Evolutionary conservation across 1,139 yeast species (phyloP), one percentile per base, ranked within the genome.

Genomic region (Candida sanyaensis): DNA sequence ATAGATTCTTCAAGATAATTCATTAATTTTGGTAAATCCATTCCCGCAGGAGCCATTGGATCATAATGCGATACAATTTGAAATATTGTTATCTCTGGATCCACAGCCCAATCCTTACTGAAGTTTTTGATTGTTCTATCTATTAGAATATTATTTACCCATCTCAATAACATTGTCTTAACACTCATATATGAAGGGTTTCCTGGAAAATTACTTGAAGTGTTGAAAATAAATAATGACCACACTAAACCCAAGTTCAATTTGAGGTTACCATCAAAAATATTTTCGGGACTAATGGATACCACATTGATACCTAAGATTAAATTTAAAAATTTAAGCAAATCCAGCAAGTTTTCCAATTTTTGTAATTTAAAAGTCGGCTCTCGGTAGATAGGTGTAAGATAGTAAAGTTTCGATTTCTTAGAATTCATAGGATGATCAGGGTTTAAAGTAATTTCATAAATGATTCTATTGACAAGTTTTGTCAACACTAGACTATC

Each of bases 221-320:
- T 73, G 52, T 78, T 78, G 49, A 79, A 71, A 36, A 82, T 61
- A 56, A 82, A 81, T 43, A 84, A 62, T 36, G 81, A 74, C 92
- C 92, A 86, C 9, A 85, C 63, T 41, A 86, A 67, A 1, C 90
- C 90, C 53, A 85, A 64, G n/a, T 81, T 79, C 41, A 84, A 65
- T 59, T 86, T 86, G 45, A 74, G 63, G 58, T 85, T 81, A 1
- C 88, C 87, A 43, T 83, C 88, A 24, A 79, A 74, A 23, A 86
- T 77, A 62, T 84, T 86, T 46, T 83, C 88, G n/a, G 89, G 82
- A 26, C 87, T 84, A 42, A 86, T 81, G 6, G 43, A 43, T 55
- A 78, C 72, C 32, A 81, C 69, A 52, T 80, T 81, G 51, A 86
- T 69, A 23, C 71, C 63, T 45, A 81, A 75, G 30, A 80, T 71